These are phyloP conservation scores for Parastagonospora avenae DNA, from an alignment of 2,329 filamentous ascomycete species.

Conservation along the genomic window DNA sequence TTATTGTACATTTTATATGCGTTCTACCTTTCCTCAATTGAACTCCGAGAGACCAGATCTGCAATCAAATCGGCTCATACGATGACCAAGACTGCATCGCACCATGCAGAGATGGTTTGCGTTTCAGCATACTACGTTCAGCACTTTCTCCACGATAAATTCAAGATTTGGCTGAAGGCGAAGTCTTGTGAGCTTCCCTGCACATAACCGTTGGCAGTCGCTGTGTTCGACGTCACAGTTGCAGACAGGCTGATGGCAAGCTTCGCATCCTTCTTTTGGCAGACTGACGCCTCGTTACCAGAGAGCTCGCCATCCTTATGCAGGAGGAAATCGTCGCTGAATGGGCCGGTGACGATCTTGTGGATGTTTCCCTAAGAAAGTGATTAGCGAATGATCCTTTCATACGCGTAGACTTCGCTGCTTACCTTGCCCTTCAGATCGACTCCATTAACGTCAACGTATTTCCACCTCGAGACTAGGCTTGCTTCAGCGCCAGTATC, in stretches of 20 bases:
- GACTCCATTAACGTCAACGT: conserved; percentile 25
- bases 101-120: no score
- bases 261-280: conserved; percentile 28
- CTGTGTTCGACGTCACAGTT: conserved; percentile 15
- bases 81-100: no score
- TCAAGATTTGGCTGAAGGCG: conserved; percentile 25
- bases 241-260: conserved; percentile 30
- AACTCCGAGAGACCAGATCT: no score
- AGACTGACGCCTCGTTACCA: conserved; percentile 22
- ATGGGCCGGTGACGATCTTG: conserved; percentile 28
- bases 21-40: no score
- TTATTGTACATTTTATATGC: no score
- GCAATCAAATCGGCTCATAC: no score
- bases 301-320: conserved; percentile 33
- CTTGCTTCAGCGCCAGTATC: conserved; percentile 22
- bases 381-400: neutral
- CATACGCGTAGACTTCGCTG: neutral
- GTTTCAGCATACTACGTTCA: conserved; percentile 1
- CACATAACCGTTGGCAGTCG: conserved; percentile 16
- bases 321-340: conserved; percentile 26
- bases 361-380: conserved; percentile 26
- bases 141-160: conserved; percentile 32
- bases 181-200: conserved; percentile 20
- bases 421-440: conserved; percentile 35
- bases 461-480: conserved; percentile 36